Base-by-base conservation (phyloP, 129 eudicot species). In the Centrapalus pauciflorus region DNA sequence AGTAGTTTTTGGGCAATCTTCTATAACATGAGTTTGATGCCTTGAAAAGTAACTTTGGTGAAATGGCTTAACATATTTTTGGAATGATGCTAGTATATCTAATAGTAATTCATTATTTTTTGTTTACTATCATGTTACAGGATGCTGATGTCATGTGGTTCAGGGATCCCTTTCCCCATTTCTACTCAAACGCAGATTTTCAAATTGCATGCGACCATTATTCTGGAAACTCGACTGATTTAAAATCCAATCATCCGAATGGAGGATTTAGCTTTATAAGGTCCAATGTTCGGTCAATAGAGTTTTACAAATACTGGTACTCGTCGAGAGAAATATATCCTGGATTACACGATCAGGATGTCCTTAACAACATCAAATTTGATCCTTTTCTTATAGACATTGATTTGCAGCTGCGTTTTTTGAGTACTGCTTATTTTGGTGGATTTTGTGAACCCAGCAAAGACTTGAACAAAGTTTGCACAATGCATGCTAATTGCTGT, bases 81-180 rank as follows among this genome's bases (percentile, higher is more conserved):
- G 11, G 11, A 11, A 35, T 35, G 43, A 2, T 35, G 11, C 8
- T 35, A 35, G 17, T 45, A 43, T 43, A 35, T 61, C 13, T 32
- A n/a, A 19, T 7, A 11, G 20, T 33, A 17, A 19, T n/a, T n/a
- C n/a, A n/a, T n/a, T n/a, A n/a, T n/a, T 26, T 16, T 21, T 63
- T 21, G 30, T 66, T 16, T 26, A 45, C 65, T 43, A 17, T 27
- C 3, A 21, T 26, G 7, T 50, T 37, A 37, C 76, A 83, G 85
- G 89, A 84, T 74, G 83, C 81, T 33, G 89, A 84, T 66, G 69
- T 84, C 43, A 80, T 84, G 89, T 84, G 89, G 89, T 77, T 84
- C 72, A 76, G 89, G 45, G 75, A 84, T 35, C 89, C 89, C 19
- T 84, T 84, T 61, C 77, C 89, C n/a, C 83, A 64, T 51, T 77